Percentiles rank a stretch among this genome's conserved stretches.
Conservation (phyloP, 495 filamentous ascomycete species). For the Darksidea phi region DNA sequence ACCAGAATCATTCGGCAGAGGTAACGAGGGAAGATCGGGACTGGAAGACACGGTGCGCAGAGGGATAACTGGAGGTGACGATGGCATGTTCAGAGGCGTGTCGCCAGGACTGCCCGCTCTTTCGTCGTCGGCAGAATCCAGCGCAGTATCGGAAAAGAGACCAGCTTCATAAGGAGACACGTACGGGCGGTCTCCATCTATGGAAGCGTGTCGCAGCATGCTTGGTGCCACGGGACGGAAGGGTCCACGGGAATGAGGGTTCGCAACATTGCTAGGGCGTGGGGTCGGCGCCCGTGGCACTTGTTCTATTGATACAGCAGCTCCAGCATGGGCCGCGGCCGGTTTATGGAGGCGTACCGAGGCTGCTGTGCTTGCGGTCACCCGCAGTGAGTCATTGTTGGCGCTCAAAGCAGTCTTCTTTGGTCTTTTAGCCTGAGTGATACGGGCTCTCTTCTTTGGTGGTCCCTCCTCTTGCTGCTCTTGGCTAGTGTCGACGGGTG, state of each 20-base stretch:
- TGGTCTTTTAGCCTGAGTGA: slow-evolving; percentile 66
- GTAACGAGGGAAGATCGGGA: slow-evolving; percentile 30
- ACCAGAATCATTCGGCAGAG: slow-evolving; percentile 31
- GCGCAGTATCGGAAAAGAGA: slow-evolving; percentile 30
- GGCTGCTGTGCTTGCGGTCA: slow-evolving; percentile 81
- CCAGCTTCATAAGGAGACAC: slow-evolving; percentile 22
- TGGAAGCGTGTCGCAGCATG: slow-evolving; percentile 27
- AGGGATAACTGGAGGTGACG: slow-evolving; percentile 35
- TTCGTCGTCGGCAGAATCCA: slow-evolving; percentile 36
- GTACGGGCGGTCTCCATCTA: slow-evolving; percentile 11
- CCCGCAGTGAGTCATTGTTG: slow-evolving; percentile 75
- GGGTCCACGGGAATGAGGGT: slow-evolving; percentile 18
- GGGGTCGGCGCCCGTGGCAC: slow-evolving; percentile 80
- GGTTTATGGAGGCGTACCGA: slow-evolving; percentile 85
- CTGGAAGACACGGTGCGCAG: slow-evolving; percentile 27
- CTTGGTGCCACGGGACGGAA: slow-evolving; percentile 30
- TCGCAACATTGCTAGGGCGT: slow-evolving; percentile 28
- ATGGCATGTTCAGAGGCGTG: slow-evolving; percentile 35
- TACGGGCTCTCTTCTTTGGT: slow-evolving; percentile 69
- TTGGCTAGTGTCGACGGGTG: neutral
- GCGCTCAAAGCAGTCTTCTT: slow-evolving; percentile 67
- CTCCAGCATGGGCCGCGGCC: slow-evolving; percentile 58
- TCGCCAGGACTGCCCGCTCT: slow-evolving; percentile 28
- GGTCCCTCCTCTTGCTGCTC: slow-evolving; percentile 41
- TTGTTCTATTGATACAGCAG: slow-evolving; percentile 63